Percentiles rank a stretch among this genome's conserved stretches.
Conservation (phyloP, 2,329 filamentous ascomycete species). For the Apiospora sp. region DNA sequence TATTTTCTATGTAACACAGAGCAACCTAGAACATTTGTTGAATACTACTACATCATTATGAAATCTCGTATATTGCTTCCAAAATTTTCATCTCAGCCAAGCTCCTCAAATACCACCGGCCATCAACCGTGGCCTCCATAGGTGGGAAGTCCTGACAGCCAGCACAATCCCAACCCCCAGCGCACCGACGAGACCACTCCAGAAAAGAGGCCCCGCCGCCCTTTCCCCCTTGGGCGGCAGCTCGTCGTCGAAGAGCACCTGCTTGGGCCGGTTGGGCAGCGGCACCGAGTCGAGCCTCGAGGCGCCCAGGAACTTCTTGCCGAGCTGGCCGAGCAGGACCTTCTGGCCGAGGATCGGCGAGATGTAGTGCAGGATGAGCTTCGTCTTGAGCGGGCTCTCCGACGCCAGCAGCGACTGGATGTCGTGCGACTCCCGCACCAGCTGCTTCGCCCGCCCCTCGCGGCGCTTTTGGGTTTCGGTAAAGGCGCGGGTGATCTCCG, state of each 20-base stretch:
- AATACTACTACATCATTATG: too few species aligned
- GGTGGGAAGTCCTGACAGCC: not conserved
- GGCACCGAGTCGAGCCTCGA: slow-evolving; percentile 24
- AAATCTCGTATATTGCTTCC: too few species aligned
- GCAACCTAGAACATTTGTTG: not conserved
- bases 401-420: slow-evolving; percentile 33
- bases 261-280: slow-evolving; percentile 29
- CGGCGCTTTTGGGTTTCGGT: slow-evolving; percentile 33
- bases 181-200: not conserved
- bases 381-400: slow-evolving; percentile 31
- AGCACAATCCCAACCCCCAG: not conserved
- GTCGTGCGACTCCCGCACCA: slow-evolving; percentile 30
- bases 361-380: slow-evolving; percentile 1
- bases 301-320: slow-evolving; percentile 12
- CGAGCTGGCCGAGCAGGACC: slow-evolving; percentile 1
- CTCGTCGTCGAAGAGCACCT: slow-evolving; percentile 32
- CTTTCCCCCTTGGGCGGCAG: slow-evolving; percentile 26
- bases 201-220: not conserved
- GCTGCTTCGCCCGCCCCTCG: slow-evolving; percentile 27
- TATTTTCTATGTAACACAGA: not conserved
- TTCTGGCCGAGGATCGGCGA: not conserved
- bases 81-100: not conserved
- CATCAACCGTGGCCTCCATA: not conserved
- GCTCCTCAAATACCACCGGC: not conserved
- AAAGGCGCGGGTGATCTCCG: slow-evolving; percentile 32